These are phyloP conservation scores for Licmophora abbreviata DNA, from an alignment of 108 stramenopile genomes.

Conservation along the genomic window DNA sequence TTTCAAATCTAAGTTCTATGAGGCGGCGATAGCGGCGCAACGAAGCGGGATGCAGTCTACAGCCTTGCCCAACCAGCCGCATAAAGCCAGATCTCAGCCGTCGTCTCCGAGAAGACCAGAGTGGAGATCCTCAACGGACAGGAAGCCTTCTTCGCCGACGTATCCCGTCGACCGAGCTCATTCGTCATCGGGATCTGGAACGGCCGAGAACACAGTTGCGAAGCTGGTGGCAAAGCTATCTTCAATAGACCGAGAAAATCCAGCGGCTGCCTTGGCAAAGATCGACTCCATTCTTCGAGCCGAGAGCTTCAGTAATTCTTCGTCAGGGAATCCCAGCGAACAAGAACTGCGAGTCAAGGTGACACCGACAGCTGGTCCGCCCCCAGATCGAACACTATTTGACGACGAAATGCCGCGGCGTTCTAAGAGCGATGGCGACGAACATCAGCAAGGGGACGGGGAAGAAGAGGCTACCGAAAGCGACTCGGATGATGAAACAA, in stretches of 20 bases:
- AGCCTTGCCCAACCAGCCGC: not conserved
- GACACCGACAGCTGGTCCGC: not conserved
- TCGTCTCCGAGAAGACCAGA: not conserved
- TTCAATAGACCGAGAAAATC: constrained; percentile 61
- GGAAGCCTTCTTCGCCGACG: too few species aligned
- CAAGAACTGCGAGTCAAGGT: too few species aligned
- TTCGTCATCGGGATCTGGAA: not conserved
- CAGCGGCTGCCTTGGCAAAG: constrained; percentile 57
- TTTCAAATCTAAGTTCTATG: constrained; percentile 33
- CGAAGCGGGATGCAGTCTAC: too few species aligned
- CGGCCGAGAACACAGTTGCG: constrained; percentile 13
- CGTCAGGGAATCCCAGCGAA: constrained; percentile 1
- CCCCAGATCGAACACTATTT: constrained; percentile 2
- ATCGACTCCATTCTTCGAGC: constrained; percentile 69
- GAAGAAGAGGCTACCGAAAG: constrained; percentile 11
- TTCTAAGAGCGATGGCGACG: constrained; percentile 4
- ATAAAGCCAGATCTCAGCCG: not conserved
- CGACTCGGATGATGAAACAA: constrained; percentile 38
- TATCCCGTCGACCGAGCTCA: too few species aligned
- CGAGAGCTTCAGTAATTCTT: constrained; percentile 22
- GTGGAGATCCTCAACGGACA: too few species aligned
- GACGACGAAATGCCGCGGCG: too few species aligned
- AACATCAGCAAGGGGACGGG: constrained; percentile 22
- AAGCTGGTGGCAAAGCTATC: constrained; percentile 51
- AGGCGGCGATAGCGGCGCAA: constrained; percentile 24